Conservation (phyloP, 2,329 filamentous ascomycete genomes). For the Lachnellula cervina region DNA sequence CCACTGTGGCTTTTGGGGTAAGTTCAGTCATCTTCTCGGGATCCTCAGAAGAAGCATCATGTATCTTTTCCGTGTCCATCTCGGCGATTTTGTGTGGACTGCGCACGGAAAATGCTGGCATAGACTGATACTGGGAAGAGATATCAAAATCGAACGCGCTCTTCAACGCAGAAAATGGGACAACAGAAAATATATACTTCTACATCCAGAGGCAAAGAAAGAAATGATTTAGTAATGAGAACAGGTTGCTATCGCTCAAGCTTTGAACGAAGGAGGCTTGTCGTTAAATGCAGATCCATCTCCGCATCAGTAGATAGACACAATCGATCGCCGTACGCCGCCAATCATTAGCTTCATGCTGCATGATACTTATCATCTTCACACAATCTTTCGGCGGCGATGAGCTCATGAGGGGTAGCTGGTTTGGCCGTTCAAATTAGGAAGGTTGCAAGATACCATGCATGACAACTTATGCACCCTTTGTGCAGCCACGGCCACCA, state of each 20-base stretch:
- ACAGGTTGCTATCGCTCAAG: background rate
- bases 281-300: background rate
- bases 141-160: background rate
- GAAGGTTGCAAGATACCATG: background rate
- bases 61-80: constrained; percentile 10
- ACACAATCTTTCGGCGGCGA: background rate
- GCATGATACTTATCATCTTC: background rate
- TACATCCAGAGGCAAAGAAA: background rate
- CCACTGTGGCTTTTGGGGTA: constrained; percentile 14
- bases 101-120: background rate
- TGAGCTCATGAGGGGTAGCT: no score
- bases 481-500: no score
- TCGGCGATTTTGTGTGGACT: background rate
- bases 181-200: background rate
- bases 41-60: constrained; percentile 12
- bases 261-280: background rate
- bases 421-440: background rate
- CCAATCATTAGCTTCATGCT: background rate
- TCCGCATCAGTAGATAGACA: background rate
- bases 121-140: background rate
- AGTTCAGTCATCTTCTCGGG: constrained; percentile 14
- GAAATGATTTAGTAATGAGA: background rate
- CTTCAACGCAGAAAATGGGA: no score
- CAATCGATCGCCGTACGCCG: background rate
- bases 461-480: background rate